Evolutionary conservation across 495 filamentous ascomycete genomes (phyloP), one percentile per base, ranked within the genome.

Genomic region (Barbatosphaeria neglecta): DNA sequence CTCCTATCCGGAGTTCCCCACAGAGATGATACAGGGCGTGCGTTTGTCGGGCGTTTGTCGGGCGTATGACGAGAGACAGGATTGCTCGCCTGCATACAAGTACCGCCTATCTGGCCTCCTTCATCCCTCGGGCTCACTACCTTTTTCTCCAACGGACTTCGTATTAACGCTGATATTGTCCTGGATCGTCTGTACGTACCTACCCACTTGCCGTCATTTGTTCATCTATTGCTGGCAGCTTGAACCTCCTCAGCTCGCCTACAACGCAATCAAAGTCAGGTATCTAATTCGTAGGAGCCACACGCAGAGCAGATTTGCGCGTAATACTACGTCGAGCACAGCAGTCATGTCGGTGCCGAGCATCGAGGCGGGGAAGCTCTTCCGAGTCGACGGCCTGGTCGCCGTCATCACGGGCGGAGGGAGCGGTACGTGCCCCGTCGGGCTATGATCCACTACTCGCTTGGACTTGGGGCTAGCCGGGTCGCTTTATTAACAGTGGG

Each of bases 321-420:
- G 8, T 13, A 8, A 31, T 31, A 8, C 27, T 31, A 8, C 27
- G 9, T 31, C 27, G 2, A 8, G 27, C 15, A 13, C 9, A 31
- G 9, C 3, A 2, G 9, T 2, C 42, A 46, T 46, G 45, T 25
- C 45, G 7, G 1, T 39, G 9, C 27, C 43, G 11, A 48, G n/a
- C n/a, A n/a, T 60, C 33, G 47, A 57, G 46, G 45, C 53, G 0
- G 44, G 50, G 13, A 58, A 50, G 22, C 59, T 77, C 18, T 75
- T 73, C 64, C 53, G 59, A 37, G 73, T 77, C 2, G 63, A 74
- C 23, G 72, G 73, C 17, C 56, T 78, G 4, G 69, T 81, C 0
- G 74, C 71, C 22, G 69, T 78, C 9, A 66, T 80, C 37, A 79
- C 76, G 1, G 74, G 76, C 9, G 74, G 73, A 13, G 76, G 73